Evolutionary conservation across 2,329 filamentous ascomycete species (phyloP).

Genomic region (Cladosporium austrohemisphaericum): DNA sequence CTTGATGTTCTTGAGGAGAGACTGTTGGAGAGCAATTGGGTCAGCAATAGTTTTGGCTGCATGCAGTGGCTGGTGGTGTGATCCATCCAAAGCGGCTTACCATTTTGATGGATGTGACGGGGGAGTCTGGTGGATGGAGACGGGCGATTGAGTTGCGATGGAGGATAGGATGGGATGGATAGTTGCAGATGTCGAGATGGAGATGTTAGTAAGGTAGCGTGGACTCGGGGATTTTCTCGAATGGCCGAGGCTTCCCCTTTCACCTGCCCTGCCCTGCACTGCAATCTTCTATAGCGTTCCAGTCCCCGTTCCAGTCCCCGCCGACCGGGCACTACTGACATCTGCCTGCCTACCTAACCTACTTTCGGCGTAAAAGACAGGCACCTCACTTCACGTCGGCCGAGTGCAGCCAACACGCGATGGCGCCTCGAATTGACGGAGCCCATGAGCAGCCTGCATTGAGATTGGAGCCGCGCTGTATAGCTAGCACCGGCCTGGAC

Average conservation of each 20-base stretch:
- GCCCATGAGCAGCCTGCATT: no score
- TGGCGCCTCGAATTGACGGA: not conserved
- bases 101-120: slow-evolving; percentile 21
- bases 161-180: slow-evolving; percentile 5
- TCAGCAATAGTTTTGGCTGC: not conserved
- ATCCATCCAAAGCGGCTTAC: no score
- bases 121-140: not conserved
- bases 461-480: slow-evolving; percentile 18
- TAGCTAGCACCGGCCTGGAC: slow-evolving; percentile 24
- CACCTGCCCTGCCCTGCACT: no score
- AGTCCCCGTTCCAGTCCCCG: no score
- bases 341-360: not conserved
- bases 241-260: slow-evolving; percentile 1
- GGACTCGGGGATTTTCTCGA: slow-evolving; percentile 11
- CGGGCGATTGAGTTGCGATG: slow-evolving; percentile 3
- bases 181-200: slow-evolving; percentile 1
- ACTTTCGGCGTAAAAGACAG: no score
- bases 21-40: slow-evolving; percentile 18
- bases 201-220: slow-evolving; percentile 3
- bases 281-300: no score
- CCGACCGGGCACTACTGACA: not conserved
- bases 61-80: not conserved
- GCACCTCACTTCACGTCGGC: not conserved
- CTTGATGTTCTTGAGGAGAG: slow-evolving; percentile 88
- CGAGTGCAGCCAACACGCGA: not conserved